Conservation (phyloP, 1,139 yeast species). For the Scheffersomyces titani region DNA sequence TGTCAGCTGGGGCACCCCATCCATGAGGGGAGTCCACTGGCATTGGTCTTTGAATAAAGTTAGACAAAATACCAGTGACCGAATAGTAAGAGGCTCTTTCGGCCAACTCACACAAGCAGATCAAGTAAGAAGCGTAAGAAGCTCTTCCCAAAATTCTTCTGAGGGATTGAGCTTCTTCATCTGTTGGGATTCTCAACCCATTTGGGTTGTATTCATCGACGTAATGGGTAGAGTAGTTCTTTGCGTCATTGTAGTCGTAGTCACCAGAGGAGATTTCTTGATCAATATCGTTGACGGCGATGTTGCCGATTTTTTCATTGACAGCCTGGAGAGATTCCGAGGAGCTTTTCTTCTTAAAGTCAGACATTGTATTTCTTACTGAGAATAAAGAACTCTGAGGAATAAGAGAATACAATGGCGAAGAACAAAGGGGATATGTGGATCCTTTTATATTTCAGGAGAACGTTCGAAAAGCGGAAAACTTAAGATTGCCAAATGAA, state of each 20-base stretch:
- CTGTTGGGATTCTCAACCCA: conserved; percentile 21
- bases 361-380: not conserved
- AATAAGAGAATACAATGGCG: not conserved
- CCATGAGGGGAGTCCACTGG: conserved; percentile 16
- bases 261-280: conserved; percentile 4
- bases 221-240: conserved; percentile 18
- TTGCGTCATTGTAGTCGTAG: conserved; percentile 17
- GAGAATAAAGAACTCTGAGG: not conserved
- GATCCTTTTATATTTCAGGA: not conserved
- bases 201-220: conserved; percentile 20
- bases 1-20: conserved; percentile 15
- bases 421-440: not conserved
- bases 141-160: conserved; percentile 19
- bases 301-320: not conserved
- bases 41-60: conserved; percentile 22
- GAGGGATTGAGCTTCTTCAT: conserved; percentile 13
- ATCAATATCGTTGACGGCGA: not conserved
- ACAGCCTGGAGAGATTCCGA: not conserved
- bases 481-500: not conserved
- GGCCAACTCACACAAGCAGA: conserved; percentile 23
- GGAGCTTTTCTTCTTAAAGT: not conserved
- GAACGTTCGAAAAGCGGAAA: not conserved
- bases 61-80: conserved; percentile 18
- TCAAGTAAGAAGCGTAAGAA: conserved; percentile 16
- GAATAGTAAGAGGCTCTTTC: conserved; percentile 25